A percentile compares a stretch with the other conserved stretches of the same genome.
phyloP scores from a whole-genome alignment of 148 eudicot genomes.

The Rhododendron mucronatum region DNA sequence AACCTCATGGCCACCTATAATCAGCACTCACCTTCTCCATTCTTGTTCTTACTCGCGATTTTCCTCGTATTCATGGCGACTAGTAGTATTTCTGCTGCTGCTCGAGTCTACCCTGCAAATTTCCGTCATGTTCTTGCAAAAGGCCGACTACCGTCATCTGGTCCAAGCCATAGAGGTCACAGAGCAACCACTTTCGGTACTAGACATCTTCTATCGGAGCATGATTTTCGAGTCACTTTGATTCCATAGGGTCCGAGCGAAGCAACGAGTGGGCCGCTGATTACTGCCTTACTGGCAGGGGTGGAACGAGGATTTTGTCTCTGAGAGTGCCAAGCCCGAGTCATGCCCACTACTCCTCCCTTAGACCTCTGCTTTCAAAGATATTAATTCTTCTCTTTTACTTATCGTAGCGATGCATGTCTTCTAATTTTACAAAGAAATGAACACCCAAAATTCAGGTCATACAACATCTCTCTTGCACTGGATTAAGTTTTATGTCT shows the following conservation, averaged over 20 bases:
- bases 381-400: background rate
- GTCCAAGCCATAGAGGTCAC: constrained; percentile 12
- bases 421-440: background rate
- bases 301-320: background rate
- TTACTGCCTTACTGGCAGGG: background rate
- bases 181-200: background rate
- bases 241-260: background rate
- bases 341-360: background rate
- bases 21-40: background rate
- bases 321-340: background rate
- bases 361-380: background rate
- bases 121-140: background rate
- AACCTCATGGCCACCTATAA: constrained; percentile 2
- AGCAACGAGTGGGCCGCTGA: background rate
- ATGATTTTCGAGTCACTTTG: background rate
- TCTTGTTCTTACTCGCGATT: background rate
- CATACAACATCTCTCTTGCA: background rate
- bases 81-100: background rate
- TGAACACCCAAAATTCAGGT: background rate
- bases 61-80: background rate
- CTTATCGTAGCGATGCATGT: too few species aligned
- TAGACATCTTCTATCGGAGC: background rate
- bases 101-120: background rate
- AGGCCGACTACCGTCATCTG: background rate
- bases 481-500: background rate